Evolutionary conservation across 345 rosid genomes (phyloP), one percentile per base, ranked within the genome.

Genomic region (Nephelium lappaceum): DNA sequence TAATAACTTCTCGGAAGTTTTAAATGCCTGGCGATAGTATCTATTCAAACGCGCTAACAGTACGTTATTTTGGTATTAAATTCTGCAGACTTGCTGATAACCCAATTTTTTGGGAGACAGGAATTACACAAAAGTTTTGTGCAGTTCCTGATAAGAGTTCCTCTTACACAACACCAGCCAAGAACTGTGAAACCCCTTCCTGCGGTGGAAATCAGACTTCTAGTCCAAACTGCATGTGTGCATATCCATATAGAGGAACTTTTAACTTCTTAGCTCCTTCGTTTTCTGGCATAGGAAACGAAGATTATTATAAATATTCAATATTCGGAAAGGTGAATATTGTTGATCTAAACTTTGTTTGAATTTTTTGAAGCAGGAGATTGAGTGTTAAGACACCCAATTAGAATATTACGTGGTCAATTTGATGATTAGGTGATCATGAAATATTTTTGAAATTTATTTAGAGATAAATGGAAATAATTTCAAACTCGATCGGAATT

Each of bases 221-320:
- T 16, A 91, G 91, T 84, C 89, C 95, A 27, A 64, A 49, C 18
- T 95, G 98, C 65, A 61, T 43, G n/a, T 93, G 99, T 67, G 86
- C 89, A 19, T 67, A 83, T 81, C 91, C 99, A 38, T 81, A 84
- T 83, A 87, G 75, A 6, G 98, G 99, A 78, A 77, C 63, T 36
- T n/a, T 58, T 95, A 0, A 5, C 58, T 89, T 95, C 83, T 86
- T 93, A 51, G 82, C 92, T 71, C 82, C 89, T 84, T 75, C 87
- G 18, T 93, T 93, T 86, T 91, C 99, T 41, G 81, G 83, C 85
- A 76, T 88, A 57, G 75, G 23, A 70, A 86, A 89, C 78, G 0
- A 18, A 2, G 75, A 83, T 27, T 53, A 76, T 82, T 93, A 77
- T 11, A 3, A 0, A 3, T n/a, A n/a, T n/a, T n/a, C n/a, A n/a